Percentiles rank a stretch among this genome's conserved stretches.
phyloP scores from a whole-genome alignment of 805 yeast species.

The Monosporozyma yasuniensis region DNA sequence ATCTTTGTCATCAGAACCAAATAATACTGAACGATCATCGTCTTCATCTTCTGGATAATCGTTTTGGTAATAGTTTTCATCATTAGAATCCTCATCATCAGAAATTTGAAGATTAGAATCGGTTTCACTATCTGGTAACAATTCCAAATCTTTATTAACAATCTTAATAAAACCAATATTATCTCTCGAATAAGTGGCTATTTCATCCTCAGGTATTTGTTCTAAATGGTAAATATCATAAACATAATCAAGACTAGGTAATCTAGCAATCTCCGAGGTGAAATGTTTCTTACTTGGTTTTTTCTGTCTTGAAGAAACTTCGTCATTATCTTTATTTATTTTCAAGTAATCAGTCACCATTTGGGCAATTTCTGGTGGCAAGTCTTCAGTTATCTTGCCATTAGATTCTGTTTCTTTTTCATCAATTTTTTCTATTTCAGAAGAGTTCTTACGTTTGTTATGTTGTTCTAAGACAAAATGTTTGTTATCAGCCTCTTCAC shows the following conservation, averaged over 20 bases:
- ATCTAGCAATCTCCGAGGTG: slow-evolving; percentile 11
- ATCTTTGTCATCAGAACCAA: slow-evolving; percentile 32
- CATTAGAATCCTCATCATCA: slow-evolving; percentile 80
- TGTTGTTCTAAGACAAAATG: slow-evolving; percentile 28
- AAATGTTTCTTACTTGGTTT: slow-evolving; percentile 20
- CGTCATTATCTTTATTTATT: slow-evolving; percentile 25
- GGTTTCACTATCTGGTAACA: slow-evolving; percentile 31
- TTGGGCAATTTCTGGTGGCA: slow-evolving; percentile 60
- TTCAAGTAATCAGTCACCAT: slow-evolving; percentile 59
- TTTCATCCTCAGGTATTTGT: slow-evolving; percentile 48
- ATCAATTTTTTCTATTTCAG: slow-evolving; percentile 7
- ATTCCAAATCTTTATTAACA: slow-evolving; percentile 32
- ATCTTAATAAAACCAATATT: slow-evolving; percentile 36
- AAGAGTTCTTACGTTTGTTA: slow-evolving; percentile 18
- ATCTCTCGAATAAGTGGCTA: slow-evolving; percentile 23
- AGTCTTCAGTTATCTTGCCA: slow-evolving; percentile 15
- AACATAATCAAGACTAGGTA: slow-evolving; percentile 58
- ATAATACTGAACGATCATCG: slow-evolving; percentile 38
- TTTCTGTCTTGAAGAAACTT: slow-evolving; percentile 12
- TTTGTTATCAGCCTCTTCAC: slow-evolving; percentile 12
- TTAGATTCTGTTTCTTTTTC: slow-evolving; percentile 6
- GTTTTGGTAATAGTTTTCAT: slow-evolving; percentile 84
- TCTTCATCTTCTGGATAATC: slow-evolving; percentile 95
- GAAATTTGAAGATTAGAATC: slow-evolving; percentile 38
- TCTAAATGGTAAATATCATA: slow-evolving; percentile 81